Conservation (phyloP, 306 rosid genomes). For the Gillenia trifoliata region DNA sequence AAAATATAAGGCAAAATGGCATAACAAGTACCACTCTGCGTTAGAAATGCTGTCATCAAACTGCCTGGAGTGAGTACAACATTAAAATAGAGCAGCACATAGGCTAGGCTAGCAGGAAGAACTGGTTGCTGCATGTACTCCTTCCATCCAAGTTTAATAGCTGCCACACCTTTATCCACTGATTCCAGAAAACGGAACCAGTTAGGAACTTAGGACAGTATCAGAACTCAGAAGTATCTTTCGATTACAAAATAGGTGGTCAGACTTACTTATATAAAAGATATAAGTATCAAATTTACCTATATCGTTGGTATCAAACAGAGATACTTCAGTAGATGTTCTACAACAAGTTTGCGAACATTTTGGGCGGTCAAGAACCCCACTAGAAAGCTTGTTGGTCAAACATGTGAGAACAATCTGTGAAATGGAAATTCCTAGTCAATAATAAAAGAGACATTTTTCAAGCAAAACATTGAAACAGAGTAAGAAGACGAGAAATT, state of each 20-base stretch:
- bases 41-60: constrained; percentile 92
- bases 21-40: constrained; percentile 63
- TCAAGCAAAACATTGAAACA: constrained; percentile 1
- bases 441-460: constrained; percentile 6
- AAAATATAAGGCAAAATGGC: neutral
- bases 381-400: constrained; percentile 83
- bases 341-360: constrained; percentile 58
- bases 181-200: constrained; percentile 32
- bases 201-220: constrained; percentile 16
- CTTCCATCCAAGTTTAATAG: constrained; percentile 89
- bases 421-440: constrained; percentile 3
- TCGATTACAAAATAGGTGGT: neutral
- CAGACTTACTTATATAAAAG: neutral
- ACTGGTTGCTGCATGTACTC: constrained; percentile 86
- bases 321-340: constrained; percentile 38
- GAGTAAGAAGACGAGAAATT: constrained; percentile 37
- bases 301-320: constrained; percentile 36
- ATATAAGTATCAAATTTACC: constrained; percentile 33
- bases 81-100: constrained; percentile 81
- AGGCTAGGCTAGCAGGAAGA: constrained; percentile 95
- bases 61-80: constrained; percentile 91
- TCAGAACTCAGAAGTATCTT: neutral
- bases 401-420: constrained; percentile 70
- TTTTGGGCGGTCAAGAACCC: constrained; percentile 91
- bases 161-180: constrained; percentile 75